phyloP scores from a whole-genome alignment of 352 stramenopile genomes.

The Phytophthora colocasiae region DNA sequence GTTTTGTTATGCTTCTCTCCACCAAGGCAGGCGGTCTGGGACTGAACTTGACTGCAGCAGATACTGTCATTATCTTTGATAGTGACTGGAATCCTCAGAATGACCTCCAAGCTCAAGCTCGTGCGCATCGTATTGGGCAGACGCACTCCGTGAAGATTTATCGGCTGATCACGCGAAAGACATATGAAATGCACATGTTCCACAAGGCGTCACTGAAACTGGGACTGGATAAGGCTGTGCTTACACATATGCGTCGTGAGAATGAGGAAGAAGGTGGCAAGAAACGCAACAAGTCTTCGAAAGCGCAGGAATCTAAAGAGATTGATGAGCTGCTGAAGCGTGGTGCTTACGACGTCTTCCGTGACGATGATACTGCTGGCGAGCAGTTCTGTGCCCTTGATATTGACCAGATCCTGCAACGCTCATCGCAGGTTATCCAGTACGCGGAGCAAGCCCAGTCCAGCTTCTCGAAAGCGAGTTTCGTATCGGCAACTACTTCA shows the following conservation, averaged over 20 bases:
- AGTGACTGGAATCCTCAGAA: constrained; percentile 99
- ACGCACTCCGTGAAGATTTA: constrained; percentile 93
- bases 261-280: constrained; percentile 83
- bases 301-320: constrained; percentile 89
- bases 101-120: constrained; percentile 95
- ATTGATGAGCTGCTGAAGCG: constrained; percentile 93
- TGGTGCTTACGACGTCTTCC: constrained; percentile 92
- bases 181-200: constrained; percentile 97
- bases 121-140: constrained; percentile 92
- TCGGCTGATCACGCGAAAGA: constrained; percentile 90
- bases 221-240: constrained; percentile 93
- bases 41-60: constrained; percentile 93
- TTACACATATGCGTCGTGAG: constrained; percentile 92
- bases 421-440: constrained; percentile 86
- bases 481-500: constrained; percentile 88
- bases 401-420: constrained; percentile 98
- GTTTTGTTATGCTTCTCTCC: constrained; percentile 98
- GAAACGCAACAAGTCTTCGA: constrained; percentile 79
- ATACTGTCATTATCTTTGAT: constrained; percentile 99
- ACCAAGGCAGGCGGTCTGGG: constrained; percentile 97
- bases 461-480: constrained; percentile 94
- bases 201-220: constrained; percentile 93
- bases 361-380: constrained; percentile 89
- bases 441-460: constrained; percentile 87
- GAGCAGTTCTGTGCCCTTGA: constrained; percentile 98